phyloP scores from a whole-genome alignment of 2,329 filamentous ascomycete genomes.

The Sporothrix inflata region DNA sequence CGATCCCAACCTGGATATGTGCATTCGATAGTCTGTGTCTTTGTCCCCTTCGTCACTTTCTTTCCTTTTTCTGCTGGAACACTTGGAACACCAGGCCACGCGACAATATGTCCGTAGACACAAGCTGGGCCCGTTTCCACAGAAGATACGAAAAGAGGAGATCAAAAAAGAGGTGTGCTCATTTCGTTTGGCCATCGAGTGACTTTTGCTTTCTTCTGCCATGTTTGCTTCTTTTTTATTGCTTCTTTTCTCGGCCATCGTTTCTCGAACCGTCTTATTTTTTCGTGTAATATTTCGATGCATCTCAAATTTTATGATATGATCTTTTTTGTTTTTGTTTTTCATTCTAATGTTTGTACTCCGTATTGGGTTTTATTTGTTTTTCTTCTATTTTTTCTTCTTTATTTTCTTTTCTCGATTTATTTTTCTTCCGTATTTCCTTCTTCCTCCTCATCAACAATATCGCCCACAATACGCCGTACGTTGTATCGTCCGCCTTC shows the following conservation, averaged over 20 bases:
- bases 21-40: conserved; percentile 21
- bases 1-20: conserved; percentile 22
- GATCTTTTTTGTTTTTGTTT: conserved; percentile 11
- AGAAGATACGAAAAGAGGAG: neutral
- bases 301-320: neutral
- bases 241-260: neutral
- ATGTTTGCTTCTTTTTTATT: neutral
- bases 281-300: neutral
- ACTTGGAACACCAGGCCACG: neutral
- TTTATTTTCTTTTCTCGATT: neutral
- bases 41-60: neutral
- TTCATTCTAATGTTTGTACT: neutral
- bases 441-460: neutral
- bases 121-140: neutral
- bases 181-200: conserved; percentile 10
- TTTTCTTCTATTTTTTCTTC: neutral
- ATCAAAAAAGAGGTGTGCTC: neutral
- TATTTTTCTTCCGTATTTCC: neutral
- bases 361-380: neutral
- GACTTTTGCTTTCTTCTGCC: neutral
- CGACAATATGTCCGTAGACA: conserved; percentile 14
- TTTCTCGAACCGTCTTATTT: neutral
- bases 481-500: too few relatives aligned
- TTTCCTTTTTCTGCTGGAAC: conserved; percentile 5
- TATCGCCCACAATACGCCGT: neutral